Percentiles rank a stretch among this genome's conserved stretches.
phyloP scores from a whole-genome alignment of 305 asterid species.

The Plantago lanceolata region DNA sequence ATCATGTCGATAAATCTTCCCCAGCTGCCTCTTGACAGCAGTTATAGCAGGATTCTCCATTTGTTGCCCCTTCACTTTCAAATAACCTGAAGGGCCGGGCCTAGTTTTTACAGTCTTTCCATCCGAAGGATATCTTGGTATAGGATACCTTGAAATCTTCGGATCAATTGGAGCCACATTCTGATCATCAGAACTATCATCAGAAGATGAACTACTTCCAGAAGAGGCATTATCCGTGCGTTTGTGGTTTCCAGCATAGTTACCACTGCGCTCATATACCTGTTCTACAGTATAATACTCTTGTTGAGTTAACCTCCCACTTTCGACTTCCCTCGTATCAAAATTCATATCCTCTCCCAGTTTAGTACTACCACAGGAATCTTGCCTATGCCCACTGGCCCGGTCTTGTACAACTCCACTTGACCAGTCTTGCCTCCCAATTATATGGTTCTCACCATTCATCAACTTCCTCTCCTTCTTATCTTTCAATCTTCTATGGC shows the following conservation, averaged over 20 bases:
- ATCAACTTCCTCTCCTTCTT: conserved; percentile 65
- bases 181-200: conserved; percentile 37
- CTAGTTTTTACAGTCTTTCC: conserved; percentile 39
- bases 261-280: conserved; percentile 45
- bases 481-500: conserved; percentile 84
- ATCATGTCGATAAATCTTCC: conserved; percentile 62
- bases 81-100: conserved; percentile 73
- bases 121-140: conserved; percentile 36
- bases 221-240: conserved; percentile 52
- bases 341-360: conserved; percentile 47
- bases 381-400: conserved; percentile 74
- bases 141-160: conserved; percentile 39
- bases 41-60: conserved; percentile 70
- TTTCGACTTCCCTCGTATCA: conserved; percentile 66
- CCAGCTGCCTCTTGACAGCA: conserved; percentile 81
- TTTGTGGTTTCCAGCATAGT: conserved; percentile 33
- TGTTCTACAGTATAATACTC: conserved; percentile 42
- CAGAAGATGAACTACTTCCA: conserved; percentile 61
- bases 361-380: conserved; percentile 86
- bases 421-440: conserved; percentile 59
- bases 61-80: conserved; percentile 59
- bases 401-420: conserved; percentile 66
- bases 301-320: conserved; percentile 45
- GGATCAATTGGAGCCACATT: conserved; percentile 37
- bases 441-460: conserved; percentile 35